Evolutionary conservation across 192 early-diverging fungal species (phyloP).

Genomic region (Chytriomyces sp.): DNA sequence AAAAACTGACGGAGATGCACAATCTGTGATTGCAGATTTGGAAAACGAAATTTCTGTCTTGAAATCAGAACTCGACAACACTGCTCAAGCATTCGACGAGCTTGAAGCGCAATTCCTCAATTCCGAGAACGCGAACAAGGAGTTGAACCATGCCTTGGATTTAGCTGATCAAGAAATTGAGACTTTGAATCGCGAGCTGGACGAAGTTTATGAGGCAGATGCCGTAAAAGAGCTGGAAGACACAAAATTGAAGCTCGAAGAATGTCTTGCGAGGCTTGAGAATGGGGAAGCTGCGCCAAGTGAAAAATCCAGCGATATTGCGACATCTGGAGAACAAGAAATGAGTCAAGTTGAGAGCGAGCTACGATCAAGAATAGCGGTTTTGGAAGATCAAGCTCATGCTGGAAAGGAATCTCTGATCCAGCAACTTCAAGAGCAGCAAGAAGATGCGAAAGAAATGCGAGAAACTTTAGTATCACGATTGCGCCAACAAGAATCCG

Average conservation of each 20-base stretch:
- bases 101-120: slow-evolving; percentile 10
- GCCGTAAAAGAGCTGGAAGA: neutral
- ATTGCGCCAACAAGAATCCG: slow-evolving; percentile 27
- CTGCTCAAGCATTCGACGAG: neutral
- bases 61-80: slow-evolving; percentile 1
- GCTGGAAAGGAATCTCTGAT: slow-evolving; percentile 12
- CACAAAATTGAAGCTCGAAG: neutral
- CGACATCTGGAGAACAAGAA: slow-evolving; percentile 3
- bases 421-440: slow-evolving; percentile 35
- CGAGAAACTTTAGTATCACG: slow-evolving; percentile 30
- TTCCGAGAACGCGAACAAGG: slow-evolving; percentile 28
- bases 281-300: neutral
- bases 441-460: slow-evolving; percentile 38
- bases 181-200: slow-evolving; percentile 21
- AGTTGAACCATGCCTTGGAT: slow-evolving; percentile 21
- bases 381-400: slow-evolving; percentile 23
- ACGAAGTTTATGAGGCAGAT: slow-evolving; percentile 6
- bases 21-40: slow-evolving; percentile 14
- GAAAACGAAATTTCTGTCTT: slow-evolving; percentile 4
- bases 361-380: slow-evolving; percentile 9
- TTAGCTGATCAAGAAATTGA: slow-evolving; percentile 32
- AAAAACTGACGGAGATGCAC: slow-evolving; percentile 22
- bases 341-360: slow-evolving; percentile 7
- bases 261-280: neutral
- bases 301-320: neutral